These are phyloP conservation scores for Chaetomium olivaceum DNA, from an alignment of 2,329 filamentous ascomycete species.

Conservation along the genomic window DNA sequence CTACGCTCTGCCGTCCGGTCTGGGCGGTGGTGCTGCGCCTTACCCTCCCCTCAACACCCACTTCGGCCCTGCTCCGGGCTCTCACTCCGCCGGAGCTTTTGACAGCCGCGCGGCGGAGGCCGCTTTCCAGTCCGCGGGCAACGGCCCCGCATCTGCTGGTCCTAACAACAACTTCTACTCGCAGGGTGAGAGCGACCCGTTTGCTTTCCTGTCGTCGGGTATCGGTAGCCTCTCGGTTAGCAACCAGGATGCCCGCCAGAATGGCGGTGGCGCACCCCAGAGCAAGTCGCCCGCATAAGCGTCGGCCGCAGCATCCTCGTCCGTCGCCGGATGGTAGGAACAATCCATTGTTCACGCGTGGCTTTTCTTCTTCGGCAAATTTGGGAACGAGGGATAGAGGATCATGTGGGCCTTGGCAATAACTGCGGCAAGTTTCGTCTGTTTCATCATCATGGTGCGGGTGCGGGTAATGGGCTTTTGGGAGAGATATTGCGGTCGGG, in stretches of 20 bases:
- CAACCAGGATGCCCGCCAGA: conserved; percentile 63
- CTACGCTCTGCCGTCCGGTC: conserved; percentile 83
- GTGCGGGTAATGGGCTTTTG: conserved; percentile 39
- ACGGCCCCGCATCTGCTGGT: conserved; percentile 75
- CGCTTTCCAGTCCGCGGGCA: conserved; percentile 86
- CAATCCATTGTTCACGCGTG: conserved; percentile 26
- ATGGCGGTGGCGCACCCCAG: conserved; percentile 56
- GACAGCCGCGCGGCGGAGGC: conserved; percentile 92
- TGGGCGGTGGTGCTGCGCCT: conserved; percentile 74
- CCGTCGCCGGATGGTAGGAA: conserved; percentile 17
- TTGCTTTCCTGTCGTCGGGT: conserved; percentile 74
- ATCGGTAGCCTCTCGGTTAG: conserved; percentile 73
- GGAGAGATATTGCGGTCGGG: conserved; percentile 40
- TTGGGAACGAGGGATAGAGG: conserved; percentile 49
- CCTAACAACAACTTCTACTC: conserved; percentile 72
- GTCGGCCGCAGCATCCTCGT: conserved; percentile 19
- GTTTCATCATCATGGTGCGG: conserved; percentile 44
- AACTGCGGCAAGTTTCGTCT: conserved; percentile 45
- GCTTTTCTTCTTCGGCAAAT: conserved; percentile 38
- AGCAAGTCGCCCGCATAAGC: conserved; percentile 62
- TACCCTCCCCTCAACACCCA: conserved; percentile 84
- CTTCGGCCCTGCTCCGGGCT: conserved; percentile 72
- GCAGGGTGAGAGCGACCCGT: conserved; percentile 70
- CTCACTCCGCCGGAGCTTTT: conserved; percentile 83
- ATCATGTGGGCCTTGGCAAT: conserved; percentile 47